phyloP scores from a whole-genome alignment of 331 rosid genomes.

The Saraca asoca region DNA sequence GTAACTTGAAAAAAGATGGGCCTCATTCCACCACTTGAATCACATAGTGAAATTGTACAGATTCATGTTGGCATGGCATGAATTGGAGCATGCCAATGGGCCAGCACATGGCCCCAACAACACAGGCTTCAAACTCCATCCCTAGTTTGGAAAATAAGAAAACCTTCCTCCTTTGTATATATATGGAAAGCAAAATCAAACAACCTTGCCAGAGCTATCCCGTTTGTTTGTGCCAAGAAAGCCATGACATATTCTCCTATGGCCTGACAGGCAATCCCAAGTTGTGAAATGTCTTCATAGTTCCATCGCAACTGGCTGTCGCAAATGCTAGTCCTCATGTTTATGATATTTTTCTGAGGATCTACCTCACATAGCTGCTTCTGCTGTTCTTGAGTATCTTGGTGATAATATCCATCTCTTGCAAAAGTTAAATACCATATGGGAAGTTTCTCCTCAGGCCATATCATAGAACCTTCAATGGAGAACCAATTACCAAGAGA shows the following conservation, averaged over 20 bases:
- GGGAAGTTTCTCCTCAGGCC: slow-evolving; percentile 61
- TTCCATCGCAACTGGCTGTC: slow-evolving; percentile 73
- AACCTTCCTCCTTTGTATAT: no score
- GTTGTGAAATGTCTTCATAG: slow-evolving; percentile 77
- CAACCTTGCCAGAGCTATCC: no score
- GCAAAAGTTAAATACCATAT: slow-evolving; percentile 36
- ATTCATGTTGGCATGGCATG: no score
- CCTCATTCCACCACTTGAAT: no score
- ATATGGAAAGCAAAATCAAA: no score
- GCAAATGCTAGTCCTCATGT: slow-evolving; percentile 65
- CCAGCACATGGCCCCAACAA: no score
- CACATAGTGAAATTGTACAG: no score
- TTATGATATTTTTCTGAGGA: slow-evolving; percentile 32
- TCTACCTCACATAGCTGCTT: background rate
- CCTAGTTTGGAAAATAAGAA: no score
- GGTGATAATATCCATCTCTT: slow-evolving; percentile 34
- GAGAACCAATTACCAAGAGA: slow-evolving; percentile 49
- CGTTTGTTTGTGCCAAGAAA: background rate
- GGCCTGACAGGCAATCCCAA: slow-evolving; percentile 78
- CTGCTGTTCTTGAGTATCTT: background rate
- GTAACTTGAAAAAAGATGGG: no score
- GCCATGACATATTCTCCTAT: slow-evolving; percentile 31
- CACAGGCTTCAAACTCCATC: no score
- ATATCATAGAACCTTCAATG: slow-evolving; percentile 46
- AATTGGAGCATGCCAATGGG: no score